Base-by-base conservation (phyloP, 1,284 basidiomycete genomes). In the Ustilago esculenta region DNA sequence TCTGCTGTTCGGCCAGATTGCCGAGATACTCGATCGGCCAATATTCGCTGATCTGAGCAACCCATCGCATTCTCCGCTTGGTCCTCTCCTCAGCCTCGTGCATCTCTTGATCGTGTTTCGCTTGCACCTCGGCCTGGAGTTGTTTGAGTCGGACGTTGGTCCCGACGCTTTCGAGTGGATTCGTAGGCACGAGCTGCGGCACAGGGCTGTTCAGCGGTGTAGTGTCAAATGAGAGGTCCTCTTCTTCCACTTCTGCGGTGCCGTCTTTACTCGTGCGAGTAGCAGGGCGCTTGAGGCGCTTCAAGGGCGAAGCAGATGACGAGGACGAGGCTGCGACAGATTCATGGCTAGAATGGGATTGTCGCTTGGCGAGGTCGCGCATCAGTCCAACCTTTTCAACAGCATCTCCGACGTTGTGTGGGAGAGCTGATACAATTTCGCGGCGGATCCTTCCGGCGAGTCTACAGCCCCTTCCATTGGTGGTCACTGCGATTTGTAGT, bases 401-500 rank as follows among this genome's bases (percentile, higher is more conserved):
- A 0, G 94, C 92, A 2, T 84, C 83, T 0, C 93, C 94, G 0
- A 91, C 86, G 15, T 90, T 88, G 51, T 85, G 86, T 0, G 92
- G 89, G 3, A 98, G 83, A 30, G 86, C 86, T 0, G 89, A 85
- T 3, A 95, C 88, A 43, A 97, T 88, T 35, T 97, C 92, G 23
- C 95, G 85, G 37, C 88, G 87, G 33, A 98, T 84, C 10, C 94
- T 86, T 2, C 89, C 87, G 0, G 90, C 90, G 3, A 98, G 85
- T 12, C 95, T 85, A 77, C 95, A 98, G 1, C 94, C 95, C 59
- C 90, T 87, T 0, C 93, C 92, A 73, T 96, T 97, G 1, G 94
- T 94, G 0, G 92, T 92, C 1, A 98, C 87, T 0, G 90, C 92
- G 11, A 98, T 83, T 77, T 97, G 93, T 0, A 97, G 84, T 2